A percentile compares a stretch with the other conserved stretches of the same genome.
These are phyloP conservation scores for Yarrowia yakushimensis DNA, from an alignment of 805 yeast genomes.

Conservation along the genomic window DNA sequence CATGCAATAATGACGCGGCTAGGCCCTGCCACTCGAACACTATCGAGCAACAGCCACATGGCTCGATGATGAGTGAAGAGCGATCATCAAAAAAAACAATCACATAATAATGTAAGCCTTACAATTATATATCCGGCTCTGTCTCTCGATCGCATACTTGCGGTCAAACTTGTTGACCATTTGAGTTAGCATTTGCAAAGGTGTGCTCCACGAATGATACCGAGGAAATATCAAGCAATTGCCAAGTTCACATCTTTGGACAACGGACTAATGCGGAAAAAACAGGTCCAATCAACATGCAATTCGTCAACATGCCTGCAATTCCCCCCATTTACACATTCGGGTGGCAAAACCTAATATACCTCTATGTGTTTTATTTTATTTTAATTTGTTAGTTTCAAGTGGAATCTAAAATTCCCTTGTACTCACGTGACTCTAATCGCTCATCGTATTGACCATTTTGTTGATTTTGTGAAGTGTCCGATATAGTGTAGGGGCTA, in stretches of 20 bases:
- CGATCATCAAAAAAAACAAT: no score
- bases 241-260: background rate
- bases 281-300: no score
- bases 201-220: background rate
- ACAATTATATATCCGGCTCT: no score
- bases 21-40: background rate
- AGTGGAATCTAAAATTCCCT: no score
- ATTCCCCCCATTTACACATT: no score
- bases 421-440: no score
- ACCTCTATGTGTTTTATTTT: background rate
- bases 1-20: background rate
- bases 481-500: conserved; percentile 25
- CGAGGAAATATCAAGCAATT: background rate
- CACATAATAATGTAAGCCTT: no score
- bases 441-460: no score
- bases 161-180: background rate
- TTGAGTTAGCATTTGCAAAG: conserved; percentile 1
- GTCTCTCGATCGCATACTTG: background rate
- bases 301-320: no score
- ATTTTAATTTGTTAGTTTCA: background rate
- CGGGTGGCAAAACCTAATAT: background rate
- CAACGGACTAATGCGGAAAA: no score
- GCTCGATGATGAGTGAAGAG: background rate
- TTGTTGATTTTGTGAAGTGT: no score
- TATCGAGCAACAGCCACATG: background rate